These are phyloP conservation scores for Macroventuria anomochaeta DNA, from an alignment of 2,329 filamentous ascomycete species.

Conservation along the genomic window DNA sequence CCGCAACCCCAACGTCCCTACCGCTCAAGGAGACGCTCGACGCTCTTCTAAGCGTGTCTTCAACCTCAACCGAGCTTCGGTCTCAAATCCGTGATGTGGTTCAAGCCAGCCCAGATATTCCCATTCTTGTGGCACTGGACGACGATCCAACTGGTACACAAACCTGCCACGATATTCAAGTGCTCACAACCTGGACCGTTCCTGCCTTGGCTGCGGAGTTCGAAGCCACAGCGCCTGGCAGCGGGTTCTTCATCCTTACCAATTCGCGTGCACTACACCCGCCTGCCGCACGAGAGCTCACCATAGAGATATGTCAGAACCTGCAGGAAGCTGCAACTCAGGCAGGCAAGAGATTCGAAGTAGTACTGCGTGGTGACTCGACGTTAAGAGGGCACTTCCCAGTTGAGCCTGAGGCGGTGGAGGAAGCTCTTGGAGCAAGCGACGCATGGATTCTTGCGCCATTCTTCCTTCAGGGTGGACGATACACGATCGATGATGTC, in stretches of 20 bases:
- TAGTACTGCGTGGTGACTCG: slow-evolving; percentile 64
- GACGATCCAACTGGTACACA: slow-evolving; percentile 68
- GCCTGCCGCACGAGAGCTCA: slow-evolving; percentile 55
- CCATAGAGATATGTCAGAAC: slow-evolving; percentile 60
- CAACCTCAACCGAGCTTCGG: slow-evolving; percentile 26
- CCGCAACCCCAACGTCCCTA: neutral
- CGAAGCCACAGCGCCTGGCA: slow-evolving; percentile 36
- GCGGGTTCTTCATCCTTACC: slow-evolving; percentile 67
- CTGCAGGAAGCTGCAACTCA: slow-evolving; percentile 54
- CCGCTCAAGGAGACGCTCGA: slow-evolving; percentile 23
- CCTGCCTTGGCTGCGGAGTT: slow-evolving; percentile 56
- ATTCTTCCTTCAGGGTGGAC: slow-evolving; percentile 65
- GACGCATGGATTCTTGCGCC: slow-evolving; percentile 64
- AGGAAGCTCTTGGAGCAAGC: slow-evolving; percentile 57
- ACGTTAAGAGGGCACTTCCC: slow-evolving; percentile 65
- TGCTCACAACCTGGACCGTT: slow-evolving; percentile 62
- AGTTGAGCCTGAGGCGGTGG: slow-evolving; percentile 60
- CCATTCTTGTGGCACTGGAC: slow-evolving; percentile 53
- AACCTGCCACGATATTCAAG: slow-evolving; percentile 64
- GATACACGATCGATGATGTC: slow-evolving; percentile 64
- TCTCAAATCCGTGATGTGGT: slow-evolving; percentile 29
- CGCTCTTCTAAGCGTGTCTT: slow-evolving; percentile 22
- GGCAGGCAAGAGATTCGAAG: slow-evolving; percentile 55
- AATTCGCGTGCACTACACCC: slow-evolving; percentile 65
- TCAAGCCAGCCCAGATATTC: slow-evolving; percentile 26